Conservation (phyloP, 257 asterid genomes). For the Solanum clarkiae region DNA sequence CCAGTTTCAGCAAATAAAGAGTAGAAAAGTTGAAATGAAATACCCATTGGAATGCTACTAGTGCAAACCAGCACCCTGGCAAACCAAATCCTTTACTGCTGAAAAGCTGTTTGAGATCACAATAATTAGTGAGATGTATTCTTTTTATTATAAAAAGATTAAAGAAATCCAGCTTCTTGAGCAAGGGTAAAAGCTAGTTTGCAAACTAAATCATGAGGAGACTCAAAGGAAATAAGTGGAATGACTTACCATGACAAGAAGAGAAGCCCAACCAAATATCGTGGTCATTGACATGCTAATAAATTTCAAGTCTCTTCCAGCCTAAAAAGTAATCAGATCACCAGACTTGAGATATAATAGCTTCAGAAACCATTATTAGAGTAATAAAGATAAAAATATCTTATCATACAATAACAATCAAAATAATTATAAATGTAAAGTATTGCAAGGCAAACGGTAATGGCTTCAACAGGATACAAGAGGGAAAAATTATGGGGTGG, state of each 20-base stretch:
- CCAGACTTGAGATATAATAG: neutral
- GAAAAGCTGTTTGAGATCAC: slow-evolving; percentile 31
- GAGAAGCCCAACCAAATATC: slow-evolving; percentile 49
- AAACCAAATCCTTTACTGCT: slow-evolving; percentile 67
- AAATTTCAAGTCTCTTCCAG: slow-evolving; percentile 88
- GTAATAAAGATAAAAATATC: neutral
- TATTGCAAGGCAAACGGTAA: neutral
- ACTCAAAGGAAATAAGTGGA: neutral
- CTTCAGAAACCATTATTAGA: neutral
- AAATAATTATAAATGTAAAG: neutral
- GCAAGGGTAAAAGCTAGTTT: neutral
- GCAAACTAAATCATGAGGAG: neutral
- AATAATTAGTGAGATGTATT: neutral
- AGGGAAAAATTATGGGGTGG: neutral
- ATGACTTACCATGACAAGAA: slow-evolving; percentile 55
- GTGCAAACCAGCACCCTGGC: slow-evolving; percentile 76
- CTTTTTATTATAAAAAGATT: neutral
- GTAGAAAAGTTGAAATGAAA: neutral
- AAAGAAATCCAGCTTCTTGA: neutral
- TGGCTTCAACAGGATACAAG: neutral
- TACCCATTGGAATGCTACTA: slow-evolving; percentile 95
- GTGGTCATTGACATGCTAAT: slow-evolving; percentile 69
- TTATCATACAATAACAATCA: neutral
- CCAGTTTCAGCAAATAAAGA: neutral
- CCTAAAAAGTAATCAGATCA: slow-evolving; percentile 30